phyloP scores from a whole-genome alignment of 495 filamentous ascomycete species.

The Lentithecium fluviatile region DNA sequence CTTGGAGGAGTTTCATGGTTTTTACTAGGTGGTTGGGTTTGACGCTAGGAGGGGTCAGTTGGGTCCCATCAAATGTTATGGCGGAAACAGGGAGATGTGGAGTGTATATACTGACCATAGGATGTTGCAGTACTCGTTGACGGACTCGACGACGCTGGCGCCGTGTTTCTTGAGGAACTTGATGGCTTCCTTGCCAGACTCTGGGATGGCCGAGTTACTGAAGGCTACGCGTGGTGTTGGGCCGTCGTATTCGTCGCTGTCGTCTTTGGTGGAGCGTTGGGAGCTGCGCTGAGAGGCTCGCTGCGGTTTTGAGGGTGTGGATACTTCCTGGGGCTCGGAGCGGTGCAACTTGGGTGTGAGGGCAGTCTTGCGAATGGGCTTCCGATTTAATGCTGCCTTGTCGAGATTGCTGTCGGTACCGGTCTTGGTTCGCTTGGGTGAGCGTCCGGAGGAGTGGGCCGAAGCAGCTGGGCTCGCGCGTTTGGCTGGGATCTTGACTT shows the following conservation, averaged over 20 bases:
- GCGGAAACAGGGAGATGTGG: no score
- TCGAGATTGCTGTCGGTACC: no score
- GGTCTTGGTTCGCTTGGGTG: no score
- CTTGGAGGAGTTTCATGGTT: constrained; percentile 44
- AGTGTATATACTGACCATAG: constrained; percentile 42
- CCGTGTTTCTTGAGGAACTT: constrained; percentile 42
- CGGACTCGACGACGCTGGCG: constrained; percentile 29
- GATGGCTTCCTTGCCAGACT: constrained; percentile 11
- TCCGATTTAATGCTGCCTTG: no score
- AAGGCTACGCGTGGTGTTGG: constrained; percentile 35
- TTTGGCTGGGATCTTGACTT: no score
- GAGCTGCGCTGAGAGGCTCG: neutral
- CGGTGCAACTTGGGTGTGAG: no score
- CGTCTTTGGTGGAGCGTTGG: neutral
- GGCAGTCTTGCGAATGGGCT: no score
- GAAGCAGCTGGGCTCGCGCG: no score
- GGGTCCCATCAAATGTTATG: no score
- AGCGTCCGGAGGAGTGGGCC: no score
- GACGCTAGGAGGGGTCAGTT: constrained; percentile 32
- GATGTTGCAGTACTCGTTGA: constrained; percentile 37
- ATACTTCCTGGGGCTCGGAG: no score
- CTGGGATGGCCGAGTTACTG: constrained; percentile 36
- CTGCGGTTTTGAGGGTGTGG: neutral
- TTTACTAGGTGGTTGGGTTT: constrained; percentile 43
- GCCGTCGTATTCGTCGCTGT: constrained; percentile 23